Evolutionary conservation across 768 basidiomycete species (phyloP).

Genomic region (Boletellus sp.): DNA sequence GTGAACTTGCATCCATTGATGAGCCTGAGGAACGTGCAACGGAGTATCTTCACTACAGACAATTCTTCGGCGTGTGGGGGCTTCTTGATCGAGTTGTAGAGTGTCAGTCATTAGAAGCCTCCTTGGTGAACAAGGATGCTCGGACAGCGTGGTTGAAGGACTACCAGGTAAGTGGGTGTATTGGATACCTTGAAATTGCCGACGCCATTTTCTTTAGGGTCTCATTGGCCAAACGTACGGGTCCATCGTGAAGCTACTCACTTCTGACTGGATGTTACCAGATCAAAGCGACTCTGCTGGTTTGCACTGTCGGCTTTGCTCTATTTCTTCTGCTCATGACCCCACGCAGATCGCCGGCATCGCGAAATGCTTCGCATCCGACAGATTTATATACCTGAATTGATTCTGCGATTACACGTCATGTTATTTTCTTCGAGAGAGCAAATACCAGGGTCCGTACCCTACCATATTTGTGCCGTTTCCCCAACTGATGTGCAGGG

Average conservation of each 20-base stretch:
- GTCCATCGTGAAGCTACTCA: slow-evolving; percentile 66
- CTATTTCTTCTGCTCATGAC: slow-evolving; percentile 2
- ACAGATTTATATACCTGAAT: slow-evolving; percentile 85
- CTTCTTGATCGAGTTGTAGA: slow-evolving; percentile 58
- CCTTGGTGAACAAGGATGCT: slow-evolving; percentile 56
- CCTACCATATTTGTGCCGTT: not conserved
- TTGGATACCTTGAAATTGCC: not conserved
- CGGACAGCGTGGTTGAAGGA: slow-evolving; percentile 59
- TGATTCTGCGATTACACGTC: slow-evolving; percentile 81
- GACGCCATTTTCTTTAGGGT: slow-evolving; percentile 32
- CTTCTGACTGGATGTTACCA: slow-evolving; percentile 70
- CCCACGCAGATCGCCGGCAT: slow-evolving; percentile 49
- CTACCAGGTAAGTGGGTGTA: slow-evolving; percentile 45
- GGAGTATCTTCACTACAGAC: slow-evolving; percentile 75
- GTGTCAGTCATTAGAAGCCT: slow-evolving; percentile 53
- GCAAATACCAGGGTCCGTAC: slow-evolving; percentile 61
- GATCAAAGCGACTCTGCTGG: slow-evolving; percentile 45
- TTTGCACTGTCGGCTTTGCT: slow-evolving; percentile 9
- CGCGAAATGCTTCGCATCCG: slow-evolving; percentile 77
- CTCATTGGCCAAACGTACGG: slow-evolving; percentile 64
- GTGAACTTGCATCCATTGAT: slow-evolving; percentile 56
- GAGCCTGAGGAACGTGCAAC: slow-evolving; percentile 69
- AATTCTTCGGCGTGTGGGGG: slow-evolving; percentile 77
- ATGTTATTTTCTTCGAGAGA: slow-evolving; percentile 62
- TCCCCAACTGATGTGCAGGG: not conserved